Conservation (phyloP, 1,284 basidiomycete species). For the Fomitopsis schrenkii region DNA sequence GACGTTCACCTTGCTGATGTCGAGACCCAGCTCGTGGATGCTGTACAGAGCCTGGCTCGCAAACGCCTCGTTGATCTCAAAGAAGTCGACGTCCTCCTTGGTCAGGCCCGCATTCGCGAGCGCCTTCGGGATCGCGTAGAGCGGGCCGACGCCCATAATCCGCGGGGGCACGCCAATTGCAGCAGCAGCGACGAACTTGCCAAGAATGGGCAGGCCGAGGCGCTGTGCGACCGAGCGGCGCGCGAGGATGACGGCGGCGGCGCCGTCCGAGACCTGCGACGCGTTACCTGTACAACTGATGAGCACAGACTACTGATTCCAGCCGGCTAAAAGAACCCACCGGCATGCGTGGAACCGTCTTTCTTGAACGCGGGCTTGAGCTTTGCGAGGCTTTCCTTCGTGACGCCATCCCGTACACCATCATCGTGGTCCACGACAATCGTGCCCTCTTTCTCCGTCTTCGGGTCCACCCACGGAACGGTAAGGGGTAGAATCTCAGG, state of each 20-base stretch:
- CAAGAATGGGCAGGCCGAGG: constrained; percentile 87
- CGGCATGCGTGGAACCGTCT: constrained; percentile 90
- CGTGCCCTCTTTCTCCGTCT: constrained; percentile 78
- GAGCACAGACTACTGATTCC: neutral
- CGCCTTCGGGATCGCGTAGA: constrained; percentile 83
- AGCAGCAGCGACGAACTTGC: constrained; percentile 83
- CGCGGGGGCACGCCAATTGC: constrained; percentile 85
- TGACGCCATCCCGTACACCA: constrained; percentile 91
- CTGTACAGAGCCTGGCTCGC: constrained; percentile 85
- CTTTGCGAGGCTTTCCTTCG: constrained; percentile 81
- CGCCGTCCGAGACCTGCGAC: constrained; percentile 96
- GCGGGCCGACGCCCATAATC: constrained; percentile 91
- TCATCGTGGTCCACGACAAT: constrained; percentile 87
- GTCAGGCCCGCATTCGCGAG: constrained; percentile 72
- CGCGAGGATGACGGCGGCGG: constrained; percentile 89
- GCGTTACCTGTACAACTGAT: constrained; percentile 63
- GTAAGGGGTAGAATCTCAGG: constrained; percentile 88
- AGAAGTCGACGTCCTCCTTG: constrained; percentile 85
- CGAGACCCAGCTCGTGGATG: constrained; percentile 73
- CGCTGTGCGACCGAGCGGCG: constrained; percentile 85
- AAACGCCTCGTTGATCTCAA: constrained; percentile 94
- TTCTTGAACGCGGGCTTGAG: constrained; percentile 92
- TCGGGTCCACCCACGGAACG: constrained; percentile 76
- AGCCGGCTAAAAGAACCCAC: constrained; percentile 24
- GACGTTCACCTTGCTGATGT: constrained; percentile 80